These are phyloP conservation scores for Elasticomyces elasticus DNA, from an alignment of 495 filamentous ascomycete genomes.

Conservation along the genomic window DNA sequence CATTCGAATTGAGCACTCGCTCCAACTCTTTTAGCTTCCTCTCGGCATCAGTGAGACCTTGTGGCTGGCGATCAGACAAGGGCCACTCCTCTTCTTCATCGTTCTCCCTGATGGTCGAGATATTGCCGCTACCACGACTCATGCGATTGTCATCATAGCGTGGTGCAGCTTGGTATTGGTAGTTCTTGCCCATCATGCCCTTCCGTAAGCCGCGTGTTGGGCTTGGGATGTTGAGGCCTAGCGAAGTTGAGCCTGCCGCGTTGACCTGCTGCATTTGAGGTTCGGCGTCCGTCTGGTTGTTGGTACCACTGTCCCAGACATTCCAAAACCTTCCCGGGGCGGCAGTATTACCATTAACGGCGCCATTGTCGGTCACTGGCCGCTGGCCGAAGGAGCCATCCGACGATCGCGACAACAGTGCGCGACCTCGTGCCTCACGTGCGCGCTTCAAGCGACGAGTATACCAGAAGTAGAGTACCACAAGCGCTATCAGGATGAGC, in stretches of 20 bases:
- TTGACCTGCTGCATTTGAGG: constrained; percentile 35
- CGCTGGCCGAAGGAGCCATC: constrained; percentile 13
- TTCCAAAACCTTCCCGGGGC: constrained; percentile 19
- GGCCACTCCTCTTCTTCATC: constrained; percentile 55
- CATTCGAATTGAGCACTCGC: constrained; percentile 21
- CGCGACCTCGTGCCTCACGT: constrained; percentile 40
- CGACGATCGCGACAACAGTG: constrained; percentile 36
- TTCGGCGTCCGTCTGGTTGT: background rate
- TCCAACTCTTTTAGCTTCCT: constrained; percentile 26
- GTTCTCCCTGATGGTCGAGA: constrained; percentile 59
- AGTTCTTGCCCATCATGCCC: constrained; percentile 35
- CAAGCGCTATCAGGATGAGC: constrained; percentile 41
- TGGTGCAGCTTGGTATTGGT: constrained; percentile 34
- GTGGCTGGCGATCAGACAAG: constrained; percentile 12
- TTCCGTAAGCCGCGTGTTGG: constrained; percentile 43
- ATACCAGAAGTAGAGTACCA: constrained; percentile 50
- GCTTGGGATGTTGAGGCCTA: constrained; percentile 47
- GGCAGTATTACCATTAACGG: constrained; percentile 14
- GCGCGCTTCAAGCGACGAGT: constrained; percentile 41
- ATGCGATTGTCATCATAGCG: constrained; percentile 41
- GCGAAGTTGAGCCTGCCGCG: constrained; percentile 35
- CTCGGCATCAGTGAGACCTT: constrained; percentile 17
- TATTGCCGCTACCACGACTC: constrained; percentile 39
- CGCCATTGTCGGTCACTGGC: constrained; percentile 2
- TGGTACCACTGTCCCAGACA: constrained; percentile 5